Base-by-base conservation (phyloP, 2,329 filamentous ascomycete genomes). In the Talaromyces marneffei region DNA sequence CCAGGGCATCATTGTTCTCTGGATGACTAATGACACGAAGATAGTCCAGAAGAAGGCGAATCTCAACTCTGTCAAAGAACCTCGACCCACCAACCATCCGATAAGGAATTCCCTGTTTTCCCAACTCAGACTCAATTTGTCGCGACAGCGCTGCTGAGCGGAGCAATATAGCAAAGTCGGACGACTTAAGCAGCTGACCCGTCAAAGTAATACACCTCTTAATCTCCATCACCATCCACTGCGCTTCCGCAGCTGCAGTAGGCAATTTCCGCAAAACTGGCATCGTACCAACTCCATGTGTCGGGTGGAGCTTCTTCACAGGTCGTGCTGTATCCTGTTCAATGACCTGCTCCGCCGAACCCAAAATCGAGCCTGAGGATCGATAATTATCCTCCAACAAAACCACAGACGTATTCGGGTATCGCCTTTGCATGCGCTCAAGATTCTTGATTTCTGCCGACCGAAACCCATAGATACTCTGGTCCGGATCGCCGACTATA, bases 391-490 rank as follows among this genome's bases (percentile, higher is more conserved):
- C 90, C 71, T 97, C 90, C 2, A 99, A 80, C 5, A 93, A 87
- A 48, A 97, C 86, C 62, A 94, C 88, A 4, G 91, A 83, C 0
- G 92, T 94, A 27, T 88, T 83, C 0, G 87, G 87, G 70, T 89
- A 97, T 62, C 91, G 87, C 44, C 80, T 79, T 57, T 91, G 84
- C 80, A 99, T 87, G 2, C 89, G 86, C 65, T 85, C 84, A 53
- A 97, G 81, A 68, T 97, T 99, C 71, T 88, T 88, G 67, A 93
- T 91, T 73, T 99, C 93, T 9, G 94, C 93, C 7, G 91, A 92
- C 20, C 93, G 87, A 82, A 95, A 99, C 20, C 93, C 91, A 72
- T 97, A 99, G 61, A 99, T 99, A 72, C 92, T 97, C 75, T 99
- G 93, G 72, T 99, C 94, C 0, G 94, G 93, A 71, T 99, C 93